These are phyloP conservation scores for Crithidia acanthocephali DNA, from an alignment of 208 protist species.

Conservation along the genomic window DNA sequence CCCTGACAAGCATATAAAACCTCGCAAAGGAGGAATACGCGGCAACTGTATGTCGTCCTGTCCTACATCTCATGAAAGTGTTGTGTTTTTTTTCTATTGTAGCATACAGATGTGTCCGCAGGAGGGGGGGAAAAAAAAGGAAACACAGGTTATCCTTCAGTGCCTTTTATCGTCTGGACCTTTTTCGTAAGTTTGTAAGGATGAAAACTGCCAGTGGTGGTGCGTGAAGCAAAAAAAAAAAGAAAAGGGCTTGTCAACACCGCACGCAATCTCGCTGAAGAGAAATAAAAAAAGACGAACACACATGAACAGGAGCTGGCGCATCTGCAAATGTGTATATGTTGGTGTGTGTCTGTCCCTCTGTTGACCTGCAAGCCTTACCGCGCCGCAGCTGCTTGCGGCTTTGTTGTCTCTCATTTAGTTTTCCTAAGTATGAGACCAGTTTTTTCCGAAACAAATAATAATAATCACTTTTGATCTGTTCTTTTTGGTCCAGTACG, in stretches of 20 bases:
- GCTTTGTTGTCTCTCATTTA: neutral
- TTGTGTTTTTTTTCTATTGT: neutral
- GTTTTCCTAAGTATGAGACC: neutral
- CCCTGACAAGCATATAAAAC: too few species aligned
- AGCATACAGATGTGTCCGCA: neutral
- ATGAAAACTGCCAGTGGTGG: neutral
- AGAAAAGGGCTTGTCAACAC: neutral
- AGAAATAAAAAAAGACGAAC: slow-evolving; percentile 15
- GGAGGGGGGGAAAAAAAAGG: neutral
- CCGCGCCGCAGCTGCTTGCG: neutral
- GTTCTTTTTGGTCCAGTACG: neutral
- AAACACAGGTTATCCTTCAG: neutral
- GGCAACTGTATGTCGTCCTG: too few species aligned
- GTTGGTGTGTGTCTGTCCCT: neutral
- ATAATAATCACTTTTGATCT: slow-evolving; percentile 8
- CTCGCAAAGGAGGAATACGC: neutral
- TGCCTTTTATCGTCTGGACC: neutral
- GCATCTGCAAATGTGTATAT: slow-evolving; percentile 6
- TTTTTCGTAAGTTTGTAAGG: slow-evolving; percentile 10
- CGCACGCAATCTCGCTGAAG: neutral
- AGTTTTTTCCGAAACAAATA: slow-evolving; percentile 11
- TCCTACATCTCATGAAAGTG: neutral
- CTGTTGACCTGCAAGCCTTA: neutral
- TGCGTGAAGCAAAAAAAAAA: neutral
- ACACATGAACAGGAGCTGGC: neutral